Base-by-base conservation (phyloP, 2,329 filamentous ascomycete species). In the Hypoxylon sp. region DNA sequence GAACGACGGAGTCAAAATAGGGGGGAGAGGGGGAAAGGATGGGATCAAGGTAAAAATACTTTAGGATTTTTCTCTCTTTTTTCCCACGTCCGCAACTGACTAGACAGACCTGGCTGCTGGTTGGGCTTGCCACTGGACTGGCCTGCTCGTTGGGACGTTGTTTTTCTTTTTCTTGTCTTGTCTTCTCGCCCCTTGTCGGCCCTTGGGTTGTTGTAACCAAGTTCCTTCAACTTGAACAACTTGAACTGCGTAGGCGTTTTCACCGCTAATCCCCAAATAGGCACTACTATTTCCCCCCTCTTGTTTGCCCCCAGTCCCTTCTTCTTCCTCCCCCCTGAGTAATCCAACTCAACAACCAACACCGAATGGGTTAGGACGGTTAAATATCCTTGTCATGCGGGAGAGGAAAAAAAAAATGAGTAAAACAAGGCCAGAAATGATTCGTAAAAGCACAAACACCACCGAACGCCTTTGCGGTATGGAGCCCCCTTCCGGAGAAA, bases 381-480 rank as follows among this genome's bases (percentile, higher is more conserved):
- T 9, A 35, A 50, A 50, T 40, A 46, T 43, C 54, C 48, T 53
- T 55, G 55, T 59, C 59, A 62, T 62, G 59, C 59, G 33, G 51
- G 27, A 29, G 31, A 51, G 46, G 17, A 48, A 41, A 43, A n/a
- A n/a, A n/a, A n/a, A n/a, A n/a, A n/a, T n/a, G n/a, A n/a, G n/a
- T n/a, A n/a, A n/a, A n/a, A n/a, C n/a, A n/a, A n/a, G 13, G 29
- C 35, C 37, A 48, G 42, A 43, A 45, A 35, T 26, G 27, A 20
- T 24, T 18, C 35, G 10, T 48, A 26, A 42, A 48, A 54, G 41
- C 51, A 55, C 31, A 47, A 59, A 64, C 61, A 57, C 61, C 61
- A 54, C 61, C 58, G 51, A 64, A 64, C 61, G 61, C 61, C 61
- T 56, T 56, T 64, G 61, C 61, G 61, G 42, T 64, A 64, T 41